Base-by-base conservation (phyloP, 208 protist species). In the Herpetomonas tarakana region DNA sequence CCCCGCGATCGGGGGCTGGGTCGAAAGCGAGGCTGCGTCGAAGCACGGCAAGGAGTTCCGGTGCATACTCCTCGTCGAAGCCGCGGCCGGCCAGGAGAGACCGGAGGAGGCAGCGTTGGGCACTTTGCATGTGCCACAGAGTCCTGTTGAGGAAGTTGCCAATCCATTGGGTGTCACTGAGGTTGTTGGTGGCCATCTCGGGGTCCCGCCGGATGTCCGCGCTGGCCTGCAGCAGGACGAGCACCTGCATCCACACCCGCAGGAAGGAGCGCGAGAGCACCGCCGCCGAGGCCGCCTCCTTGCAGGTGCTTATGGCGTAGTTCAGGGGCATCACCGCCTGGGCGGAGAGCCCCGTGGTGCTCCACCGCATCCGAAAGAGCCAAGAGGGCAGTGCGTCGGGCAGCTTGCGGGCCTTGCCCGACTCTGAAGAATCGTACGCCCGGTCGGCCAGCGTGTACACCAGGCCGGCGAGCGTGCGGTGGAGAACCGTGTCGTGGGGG, bases 401-500 rank as follows among this genome's bases (percentile, higher is more conserved):
- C 35, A 41, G 35, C 35, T 41, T 41, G 9, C 35, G 35, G 6
- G 35, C 6, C 35, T 41, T 41, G 35, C 14, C 35, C 35, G 35
- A 41, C 9, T 6, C 35, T n/a, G n/a, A n/a, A 14, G 35, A 14
- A 14, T 41, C 35, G 14, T 14, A 18, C 4, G 16, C 9, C 11
- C 6, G 11, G 11, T 49, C 6, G 3, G 60, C 45, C 19, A 75
- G 52, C 3, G 61, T 25, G 67, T 86, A 91, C 21, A 87, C 49
- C 2, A 88, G 28, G 25, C 52, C 50, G 28, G 70, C 74, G 6
- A 90, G 47, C 12, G 66, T 27, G 26, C 83, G 69, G 55, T 93
- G 86, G 14, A 85, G 27, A 18, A 88, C 69, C 3, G 74, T 88
- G 68, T 86, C 73, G 6, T 29, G 45, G 1, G 66, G 54, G 21